Conservation (phyloP, 257 asterid species). For the Ballota nigra region DNA sequence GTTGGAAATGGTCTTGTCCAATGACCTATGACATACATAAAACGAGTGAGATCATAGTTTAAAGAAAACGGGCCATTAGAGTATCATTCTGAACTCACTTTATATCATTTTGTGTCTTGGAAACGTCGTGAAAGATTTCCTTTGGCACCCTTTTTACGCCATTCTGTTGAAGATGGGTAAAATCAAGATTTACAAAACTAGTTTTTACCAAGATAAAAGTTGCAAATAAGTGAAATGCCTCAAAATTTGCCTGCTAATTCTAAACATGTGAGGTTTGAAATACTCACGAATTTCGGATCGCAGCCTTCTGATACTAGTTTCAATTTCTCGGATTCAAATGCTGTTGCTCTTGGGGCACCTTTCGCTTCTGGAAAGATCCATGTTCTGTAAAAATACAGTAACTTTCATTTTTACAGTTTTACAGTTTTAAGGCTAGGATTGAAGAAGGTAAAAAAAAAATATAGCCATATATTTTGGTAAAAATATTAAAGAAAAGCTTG, state of each 20-base stretch:
- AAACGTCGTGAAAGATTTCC: constrained; percentile 52
- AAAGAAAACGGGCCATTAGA: neutral
- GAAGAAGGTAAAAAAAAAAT: neutral
- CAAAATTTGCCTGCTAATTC: neutral
- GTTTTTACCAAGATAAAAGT: neutral
- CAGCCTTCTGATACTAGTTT: constrained; percentile 79
- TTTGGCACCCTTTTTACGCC: constrained; percentile 49
- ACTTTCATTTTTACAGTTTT: neutral
- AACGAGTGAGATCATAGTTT: neutral
- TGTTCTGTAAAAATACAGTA: constrained; percentile 39
- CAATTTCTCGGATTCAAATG: constrained; percentile 61
- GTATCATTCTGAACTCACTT: constrained; percentile 41
- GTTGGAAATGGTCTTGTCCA: constrained; percentile 73
- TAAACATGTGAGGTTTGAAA: constrained; percentile 4
- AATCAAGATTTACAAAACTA: neutral
- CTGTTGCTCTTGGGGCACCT: constrained; percentile 59
- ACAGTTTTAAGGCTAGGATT: neutral
- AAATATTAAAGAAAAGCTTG: neutral
- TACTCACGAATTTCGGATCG: constrained; percentile 67
- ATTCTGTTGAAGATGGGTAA: constrained; percentile 40
- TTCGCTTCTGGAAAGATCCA: constrained; percentile 62
- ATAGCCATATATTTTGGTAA: neutral
- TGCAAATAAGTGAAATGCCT: neutral
- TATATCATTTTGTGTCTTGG: constrained; percentile 51
- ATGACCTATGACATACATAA: constrained; percentile 38